Evolutionary conservation across 306 rosid genomes (phyloP).

Genomic region (Spatholobus suberectus): DNA sequence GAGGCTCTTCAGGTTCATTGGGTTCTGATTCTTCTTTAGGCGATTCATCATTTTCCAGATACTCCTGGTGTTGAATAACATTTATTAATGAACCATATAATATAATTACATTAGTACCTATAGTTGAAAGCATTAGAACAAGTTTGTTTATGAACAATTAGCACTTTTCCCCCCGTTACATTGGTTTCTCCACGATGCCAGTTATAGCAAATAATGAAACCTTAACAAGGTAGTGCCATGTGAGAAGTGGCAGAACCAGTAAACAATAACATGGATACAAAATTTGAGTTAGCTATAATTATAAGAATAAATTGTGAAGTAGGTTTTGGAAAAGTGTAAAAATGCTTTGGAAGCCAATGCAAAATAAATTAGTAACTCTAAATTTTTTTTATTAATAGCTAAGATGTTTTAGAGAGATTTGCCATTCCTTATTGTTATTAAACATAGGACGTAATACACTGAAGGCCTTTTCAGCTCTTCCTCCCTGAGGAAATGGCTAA

Average conservation of each 20-base stretch:
- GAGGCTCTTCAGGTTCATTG: conserved; percentile 53
- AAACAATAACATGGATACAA: neutral
- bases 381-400: neutral
- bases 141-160: neutral
- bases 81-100: neutral
- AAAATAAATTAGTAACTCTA: neutral
- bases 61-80: conserved; percentile 57
- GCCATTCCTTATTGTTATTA: neutral
- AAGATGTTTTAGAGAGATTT: neutral
- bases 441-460: neutral
- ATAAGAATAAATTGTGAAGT: neutral
- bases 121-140: neutral
- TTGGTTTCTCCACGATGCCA: neutral
- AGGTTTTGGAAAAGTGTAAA: neutral
- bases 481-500: neutral
- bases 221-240: neutral
- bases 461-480: neutral
- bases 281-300: neutral
- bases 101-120: conserved; percentile 1
- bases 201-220: neutral
- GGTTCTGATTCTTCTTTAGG: conserved; percentile 57
- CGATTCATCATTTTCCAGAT: conserved; percentile 57
- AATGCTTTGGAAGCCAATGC: neutral
- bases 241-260: neutral
- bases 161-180: neutral